Evolutionary conservation across 2,329 filamentous ascomycete genomes (phyloP).

Genomic region (Fusarium annulatum): DNA sequence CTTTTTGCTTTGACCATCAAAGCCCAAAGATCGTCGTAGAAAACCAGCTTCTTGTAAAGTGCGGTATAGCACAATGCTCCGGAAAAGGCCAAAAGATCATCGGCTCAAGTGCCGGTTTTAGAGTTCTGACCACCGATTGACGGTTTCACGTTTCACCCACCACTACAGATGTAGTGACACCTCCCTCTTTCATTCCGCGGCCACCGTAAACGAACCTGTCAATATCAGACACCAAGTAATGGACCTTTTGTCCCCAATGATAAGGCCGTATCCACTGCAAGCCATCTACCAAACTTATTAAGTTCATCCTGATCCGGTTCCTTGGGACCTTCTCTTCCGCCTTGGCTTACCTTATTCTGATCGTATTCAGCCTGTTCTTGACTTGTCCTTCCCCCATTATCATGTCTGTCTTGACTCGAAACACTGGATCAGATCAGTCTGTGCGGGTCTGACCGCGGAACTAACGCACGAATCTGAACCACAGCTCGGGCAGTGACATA

Average conservation of each 20-base stretch:
- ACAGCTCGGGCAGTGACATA: not conserved
- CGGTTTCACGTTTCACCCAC: slow-evolving; percentile 1
- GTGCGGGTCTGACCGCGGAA: slow-evolving; percentile 4
- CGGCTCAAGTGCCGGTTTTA: not conserved
- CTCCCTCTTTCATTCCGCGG: not conserved
- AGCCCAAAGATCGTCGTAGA: not conserved
- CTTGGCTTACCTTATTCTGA: not conserved
- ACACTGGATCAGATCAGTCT: not conserved
- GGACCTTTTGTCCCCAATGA: not conserved
- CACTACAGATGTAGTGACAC: not conserved
- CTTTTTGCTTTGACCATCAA: not conserved
- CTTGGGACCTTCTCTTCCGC: not conserved
- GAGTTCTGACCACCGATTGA: not conserved
- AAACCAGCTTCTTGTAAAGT: not conserved
- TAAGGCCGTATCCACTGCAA: not conserved
- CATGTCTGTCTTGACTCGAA: not conserved
- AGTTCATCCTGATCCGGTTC: not conserved
- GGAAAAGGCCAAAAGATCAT: not conserved
- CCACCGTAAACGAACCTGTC: not conserved
- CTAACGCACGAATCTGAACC: not conserved
- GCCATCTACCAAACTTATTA: not conserved
- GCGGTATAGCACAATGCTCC: too few species aligned
- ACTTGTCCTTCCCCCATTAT: not conserved
- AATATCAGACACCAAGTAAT: not conserved
- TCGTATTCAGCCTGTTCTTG: not conserved